phyloP scores from a whole-genome alignment of 495 filamentous ascomycete genomes.

The Tuber umbilicatum region DNA sequence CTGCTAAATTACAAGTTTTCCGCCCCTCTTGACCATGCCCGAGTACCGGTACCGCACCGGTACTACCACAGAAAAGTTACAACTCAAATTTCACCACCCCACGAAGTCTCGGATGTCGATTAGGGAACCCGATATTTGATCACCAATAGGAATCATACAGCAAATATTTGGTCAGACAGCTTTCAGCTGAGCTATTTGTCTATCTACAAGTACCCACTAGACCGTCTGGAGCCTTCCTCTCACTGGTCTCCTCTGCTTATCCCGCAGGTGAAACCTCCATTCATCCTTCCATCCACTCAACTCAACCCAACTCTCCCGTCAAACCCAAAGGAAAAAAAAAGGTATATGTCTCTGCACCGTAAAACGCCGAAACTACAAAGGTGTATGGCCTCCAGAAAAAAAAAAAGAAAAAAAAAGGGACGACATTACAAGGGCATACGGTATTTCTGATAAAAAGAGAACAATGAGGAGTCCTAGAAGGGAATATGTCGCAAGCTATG shows the following conservation, averaged over 20 bases:
- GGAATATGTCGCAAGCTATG: constrained; percentile 1
- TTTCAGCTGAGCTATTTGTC: constrained; percentile 1
- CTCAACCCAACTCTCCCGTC: neutral
- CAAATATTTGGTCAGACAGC: neutral
- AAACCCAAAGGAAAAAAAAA: neutral
- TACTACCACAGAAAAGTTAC: neutral
- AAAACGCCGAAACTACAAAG: constrained; percentile 1
- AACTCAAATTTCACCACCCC: neutral
- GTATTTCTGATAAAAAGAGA: neutral
- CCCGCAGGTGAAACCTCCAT: neutral
- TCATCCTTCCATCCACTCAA: neutral
- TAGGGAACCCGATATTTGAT: neutral
- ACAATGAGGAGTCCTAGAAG: neutral
- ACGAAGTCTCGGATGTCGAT: neutral
- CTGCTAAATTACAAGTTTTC: too few relatives aligned
- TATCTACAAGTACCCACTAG: neutral
- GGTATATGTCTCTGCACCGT: neutral
- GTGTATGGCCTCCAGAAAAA: neutral
- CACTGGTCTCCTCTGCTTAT: constrained; percentile 1
- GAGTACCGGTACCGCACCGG: neutral
- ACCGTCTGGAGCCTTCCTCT: neutral
- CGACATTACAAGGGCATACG: neutral
- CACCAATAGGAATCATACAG: neutral
- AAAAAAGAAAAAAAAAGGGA: neutral
- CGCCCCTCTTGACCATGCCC: too few relatives aligned